phyloP scores from a whole-genome alignment of 179 eudicot genomes.

The Beta lomatogona region DNA sequence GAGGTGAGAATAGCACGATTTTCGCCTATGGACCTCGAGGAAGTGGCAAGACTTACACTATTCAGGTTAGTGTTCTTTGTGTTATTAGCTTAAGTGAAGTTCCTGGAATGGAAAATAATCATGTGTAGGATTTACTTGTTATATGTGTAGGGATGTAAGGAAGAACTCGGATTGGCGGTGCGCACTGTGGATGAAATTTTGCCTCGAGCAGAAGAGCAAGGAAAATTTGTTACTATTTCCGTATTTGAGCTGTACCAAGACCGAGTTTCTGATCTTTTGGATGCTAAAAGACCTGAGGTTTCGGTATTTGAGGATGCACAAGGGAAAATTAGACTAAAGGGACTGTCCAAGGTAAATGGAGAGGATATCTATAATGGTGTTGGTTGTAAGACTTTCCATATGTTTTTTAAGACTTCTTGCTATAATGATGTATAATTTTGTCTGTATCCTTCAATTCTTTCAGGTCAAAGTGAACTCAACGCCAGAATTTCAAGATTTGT shows the following conservation, averaged over 20 bases:
- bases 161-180: constrained; percentile 7
- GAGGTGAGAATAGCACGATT: constrained; percentile 60
- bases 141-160: background rate
- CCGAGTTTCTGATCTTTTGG: constrained; percentile 66
- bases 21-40: constrained; percentile 82
- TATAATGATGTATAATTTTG: background rate
- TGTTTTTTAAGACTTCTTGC: background rate
- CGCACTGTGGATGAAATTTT: constrained; percentile 33
- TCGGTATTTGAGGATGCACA: constrained; percentile 65
- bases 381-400: background rate
- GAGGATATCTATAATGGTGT: background rate
- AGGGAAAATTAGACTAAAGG: constrained; percentile 75
- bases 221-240: constrained; percentile 55
- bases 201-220: constrained; percentile 44
- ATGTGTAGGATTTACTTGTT: background rate
- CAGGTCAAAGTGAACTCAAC: constrained; percentile 62
- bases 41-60: constrained; percentile 84
- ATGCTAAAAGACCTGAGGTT: constrained; percentile 57
- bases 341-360: constrained; percentile 69
- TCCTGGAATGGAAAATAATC: background rate
- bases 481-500: constrained; percentile 55
- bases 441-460: constrained; percentile 7
- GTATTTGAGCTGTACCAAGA: constrained; percentile 74
- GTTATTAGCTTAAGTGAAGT: background rate
- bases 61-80: constrained; percentile 50